Evolutionary conservation across 441 rosid species (phyloP).

Genomic region (Gossypium gossypioides): DNA sequence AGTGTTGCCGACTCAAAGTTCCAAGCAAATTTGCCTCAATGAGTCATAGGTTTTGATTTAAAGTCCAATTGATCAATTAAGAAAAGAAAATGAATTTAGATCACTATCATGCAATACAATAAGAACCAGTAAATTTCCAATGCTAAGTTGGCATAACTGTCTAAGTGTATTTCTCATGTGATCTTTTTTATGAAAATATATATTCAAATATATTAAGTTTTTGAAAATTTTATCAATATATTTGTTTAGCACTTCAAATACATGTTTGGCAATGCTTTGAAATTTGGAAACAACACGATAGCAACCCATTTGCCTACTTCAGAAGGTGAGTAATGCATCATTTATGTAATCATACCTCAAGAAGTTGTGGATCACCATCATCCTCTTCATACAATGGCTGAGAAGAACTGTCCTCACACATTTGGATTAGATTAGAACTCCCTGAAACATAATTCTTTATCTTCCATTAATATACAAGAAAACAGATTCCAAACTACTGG

Average conservation of each 20-base stretch:
- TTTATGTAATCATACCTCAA: slow-evolving; percentile 4
- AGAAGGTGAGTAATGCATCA: neutral
- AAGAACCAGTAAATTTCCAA: neutral
- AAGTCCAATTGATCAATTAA: neutral
- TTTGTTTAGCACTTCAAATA: neutral
- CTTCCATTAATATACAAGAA: slow-evolving; percentile 15
- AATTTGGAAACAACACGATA: neutral
- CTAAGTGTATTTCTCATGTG: neutral
- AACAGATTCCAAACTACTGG: slow-evolving; percentile 5
- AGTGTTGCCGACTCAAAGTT: slow-evolving; percentile 1
- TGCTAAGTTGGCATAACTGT: neutral
- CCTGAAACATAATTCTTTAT: slow-evolving; percentile 27
- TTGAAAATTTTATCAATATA: neutral
- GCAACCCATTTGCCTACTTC: neutral
- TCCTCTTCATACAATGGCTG: slow-evolving; percentile 17
- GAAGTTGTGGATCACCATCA: slow-evolving; percentile 29
- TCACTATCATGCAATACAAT: neutral
- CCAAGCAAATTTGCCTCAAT: neutral
- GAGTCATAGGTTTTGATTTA: neutral
- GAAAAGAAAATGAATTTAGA: neutral
- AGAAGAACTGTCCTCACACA: slow-evolving; percentile 21
- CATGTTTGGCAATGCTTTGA: neutral
- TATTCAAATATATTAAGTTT: neutral
- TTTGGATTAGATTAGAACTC: slow-evolving; percentile 17
- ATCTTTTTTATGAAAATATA: neutral